Conservation (phyloP, 257 asterid genomes). For the Marsdenia floribunda region DNA sequence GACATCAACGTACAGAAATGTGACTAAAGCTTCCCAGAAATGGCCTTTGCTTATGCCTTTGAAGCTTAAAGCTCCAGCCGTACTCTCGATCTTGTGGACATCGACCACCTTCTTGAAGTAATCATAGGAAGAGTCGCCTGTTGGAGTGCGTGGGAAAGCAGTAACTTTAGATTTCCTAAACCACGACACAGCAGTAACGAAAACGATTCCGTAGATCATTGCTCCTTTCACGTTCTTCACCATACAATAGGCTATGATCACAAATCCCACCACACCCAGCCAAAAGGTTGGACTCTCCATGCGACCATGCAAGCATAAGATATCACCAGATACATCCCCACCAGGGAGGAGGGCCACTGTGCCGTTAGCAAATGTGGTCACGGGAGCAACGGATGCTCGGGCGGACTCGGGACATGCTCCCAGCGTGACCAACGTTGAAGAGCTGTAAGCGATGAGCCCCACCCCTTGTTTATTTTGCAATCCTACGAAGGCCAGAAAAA, state of each 20-base stretch:
- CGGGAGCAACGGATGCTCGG: conserved; percentile 63
- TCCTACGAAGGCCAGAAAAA: conserved; percentile 82
- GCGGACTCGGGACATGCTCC: conserved; percentile 73
- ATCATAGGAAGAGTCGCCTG: conserved; percentile 51
- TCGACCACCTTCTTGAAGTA: conserved; percentile 73
- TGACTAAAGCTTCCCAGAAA: conserved; percentile 83
- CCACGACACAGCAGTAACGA: conserved; percentile 90
- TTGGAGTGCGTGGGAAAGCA: conserved; percentile 50
- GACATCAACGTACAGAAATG: conserved; percentile 78
- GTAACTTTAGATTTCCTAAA: conserved; percentile 73
- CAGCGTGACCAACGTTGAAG: conserved; percentile 76
- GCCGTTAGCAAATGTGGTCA: conserved; percentile 41
- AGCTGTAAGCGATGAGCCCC: conserved; percentile 67
- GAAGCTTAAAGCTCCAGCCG: conserved; percentile 88
- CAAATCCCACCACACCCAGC: conserved; percentile 75
- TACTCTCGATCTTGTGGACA: conserved; percentile 56
- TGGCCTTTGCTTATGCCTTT: conserved; percentile 45
- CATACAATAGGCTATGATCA: conserved; percentile 68
- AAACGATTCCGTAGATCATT: conserved; percentile 79
- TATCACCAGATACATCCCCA: conserved; percentile 59
- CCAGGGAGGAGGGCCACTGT: conserved; percentile 63
- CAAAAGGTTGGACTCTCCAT: conserved; percentile 90
- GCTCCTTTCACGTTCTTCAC: conserved; percentile 78
- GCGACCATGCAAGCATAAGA: conserved; percentile 69
- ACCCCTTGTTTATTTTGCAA: conserved; percentile 75